phyloP scores from a whole-genome alignment of 2,329 filamentous ascomycete genomes.

The Chalara sp. region DNA sequence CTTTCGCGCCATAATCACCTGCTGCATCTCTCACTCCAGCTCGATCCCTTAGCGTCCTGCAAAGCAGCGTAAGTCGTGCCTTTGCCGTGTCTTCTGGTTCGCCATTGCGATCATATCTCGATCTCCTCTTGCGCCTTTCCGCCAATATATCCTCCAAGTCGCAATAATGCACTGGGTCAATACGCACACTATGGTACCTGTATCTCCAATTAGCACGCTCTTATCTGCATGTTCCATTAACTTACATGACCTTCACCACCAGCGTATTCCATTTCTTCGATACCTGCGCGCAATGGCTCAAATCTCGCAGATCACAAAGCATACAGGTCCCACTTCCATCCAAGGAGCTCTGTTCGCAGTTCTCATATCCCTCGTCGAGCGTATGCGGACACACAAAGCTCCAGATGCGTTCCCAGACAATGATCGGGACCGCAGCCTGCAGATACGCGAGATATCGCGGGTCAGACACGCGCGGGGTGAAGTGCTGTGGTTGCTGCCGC shows the following conservation, averaged over 20 bases:
- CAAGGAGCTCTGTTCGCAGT: constrained; percentile 72
- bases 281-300: constrained; percentile 71
- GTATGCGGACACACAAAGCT: constrained; percentile 77
- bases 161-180: constrained; percentile 94
- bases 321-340: constrained; percentile 69
- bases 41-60: constrained; percentile 70
- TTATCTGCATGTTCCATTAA: constrained; percentile 15
- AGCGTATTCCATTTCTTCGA: constrained; percentile 63
- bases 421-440: constrained; percentile 47
- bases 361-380: constrained; percentile 69
- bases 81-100: constrained; percentile 75
- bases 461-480: constrained; percentile 15
- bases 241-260: constrained; percentile 54
- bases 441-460: background rate
- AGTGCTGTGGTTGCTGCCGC: constrained; percentile 4
- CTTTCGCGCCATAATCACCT: constrained; percentile 54
- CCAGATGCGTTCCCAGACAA: constrained; percentile 74
- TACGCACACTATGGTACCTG: constrained; percentile 83
- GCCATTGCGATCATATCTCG: constrained; percentile 68
- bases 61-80: constrained; percentile 69
- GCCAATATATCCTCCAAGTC: constrained; percentile 75
- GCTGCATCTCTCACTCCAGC: constrained; percentile 39
- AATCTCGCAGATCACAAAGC: constrained; percentile 87
- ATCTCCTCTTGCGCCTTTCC: constrained; percentile 69
- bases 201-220: background rate